Base-by-base conservation (phyloP, 1,284 basidiomycete species). In the Trichosporon faecale region DNA sequence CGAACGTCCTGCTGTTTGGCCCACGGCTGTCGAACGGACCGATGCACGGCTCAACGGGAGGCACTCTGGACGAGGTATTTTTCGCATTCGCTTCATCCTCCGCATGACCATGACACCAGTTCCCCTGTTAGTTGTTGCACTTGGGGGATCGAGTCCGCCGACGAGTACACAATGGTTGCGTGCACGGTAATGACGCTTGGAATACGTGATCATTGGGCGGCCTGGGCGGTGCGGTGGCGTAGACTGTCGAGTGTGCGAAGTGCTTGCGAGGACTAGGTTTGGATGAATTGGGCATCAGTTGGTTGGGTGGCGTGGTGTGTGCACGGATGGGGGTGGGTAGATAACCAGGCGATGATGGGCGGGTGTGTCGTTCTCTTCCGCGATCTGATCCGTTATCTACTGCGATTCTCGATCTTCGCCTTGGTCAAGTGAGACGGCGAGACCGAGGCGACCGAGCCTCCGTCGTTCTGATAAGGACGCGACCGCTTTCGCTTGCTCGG, bases 391-490 rank as follows among this genome's bases (percentile, higher is more conserved):
- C 16, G 49, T 52, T 52, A 52, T 52, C 49, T 52, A 21, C 16
- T n/a, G 46, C 46, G 6, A n/a, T 49, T 23, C 49, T 52, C 44
- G 44, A 46, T 14, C 31, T 37, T 37, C 12, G 35, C 3, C 35
- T 3, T 37, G 35, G 35, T 14, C 35, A 37, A 37, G 35, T 37
- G 35, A 8, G 35, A 37, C 35, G 35, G 35, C 35, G 35, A 37
- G 35, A 37, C 35, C 35, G 35, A 37, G 35, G 18, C 21, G 49
- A 52, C 49, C 49, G 49, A 25, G 35, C 35, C 35, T 37, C n/a
- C n/a, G n/a, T n/a, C 35, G 35, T 37, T 37, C 55, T 60, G 55
- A 60, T 60, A 60, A 60, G 55, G 55, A 31, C 55, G 55, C 29
- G 27, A 60, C 16, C 27, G 27, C 27, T 3, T 16, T 2, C 12